Evolutionary conservation across 2,329 filamentous ascomycete genomes (phyloP), one percentile per base, ranked within the genome.

Genomic region (Harringtonia aguacate): DNA sequence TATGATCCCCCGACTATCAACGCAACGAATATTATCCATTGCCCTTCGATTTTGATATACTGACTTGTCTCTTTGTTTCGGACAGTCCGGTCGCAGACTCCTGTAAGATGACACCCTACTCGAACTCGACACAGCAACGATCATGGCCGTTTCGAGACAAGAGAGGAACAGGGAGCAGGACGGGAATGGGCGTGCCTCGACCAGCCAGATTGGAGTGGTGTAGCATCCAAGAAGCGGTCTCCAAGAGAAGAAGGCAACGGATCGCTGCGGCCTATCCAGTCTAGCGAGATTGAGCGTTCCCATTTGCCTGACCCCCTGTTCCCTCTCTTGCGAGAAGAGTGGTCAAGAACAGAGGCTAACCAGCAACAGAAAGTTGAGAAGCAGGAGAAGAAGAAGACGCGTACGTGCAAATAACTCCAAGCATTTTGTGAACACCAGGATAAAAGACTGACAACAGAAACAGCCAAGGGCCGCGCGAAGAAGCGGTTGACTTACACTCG

Each of bases 401-500:
- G 47, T 49, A 46, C 21, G 47, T 46, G 24, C 8, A 36, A 28
- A 20, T 21, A 12, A 22, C 5, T n/a, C 17, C 15, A 8, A 7
- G 7, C 15, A 4, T 7, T 6, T 24, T 8, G 15, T 8, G 4
- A 4, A 24, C 5, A 31, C 9, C 21, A 31, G 24, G 10, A 33
- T 3, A 28, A 38, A 18, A 39, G 34, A 18, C 41, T 44, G 17
- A 44, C 41, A n/a, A 39, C 40, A 10, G 31, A 37, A n/a, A 22
- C 15, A 47, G 46, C 90, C 66, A 95, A 95, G 83, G 90, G 90
- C 66, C 88, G 90, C 64, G 90, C 90, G 60, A 87, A 92, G 75
- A 95, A 95, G 88, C 81, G 90, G 64, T 81, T 94, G 68, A 82
- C 80, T 67, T 95, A 95, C 81, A 95, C 87, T 62, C 84, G 90